A percentile compares a stretch with the other conserved stretches of the same genome.
Conservation (phyloP, 768 basidiomycete species). For the Leccinum barrowsii region DNA sequence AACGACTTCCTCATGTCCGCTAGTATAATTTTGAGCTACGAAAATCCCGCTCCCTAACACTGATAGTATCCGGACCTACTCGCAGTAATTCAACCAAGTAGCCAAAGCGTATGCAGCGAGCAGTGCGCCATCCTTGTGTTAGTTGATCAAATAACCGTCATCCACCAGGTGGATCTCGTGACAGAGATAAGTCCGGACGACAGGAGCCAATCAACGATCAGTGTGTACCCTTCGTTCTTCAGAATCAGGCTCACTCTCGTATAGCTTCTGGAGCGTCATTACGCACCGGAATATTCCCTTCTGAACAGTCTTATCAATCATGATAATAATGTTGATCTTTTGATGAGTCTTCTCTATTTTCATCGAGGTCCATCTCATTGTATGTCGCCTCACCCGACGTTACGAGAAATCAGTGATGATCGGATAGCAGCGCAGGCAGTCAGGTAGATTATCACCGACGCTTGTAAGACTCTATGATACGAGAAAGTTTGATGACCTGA, state of each 20-base stretch:
- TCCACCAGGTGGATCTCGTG: conserved; percentile 2
- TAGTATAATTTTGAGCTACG: background rate
- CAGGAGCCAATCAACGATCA: background rate
- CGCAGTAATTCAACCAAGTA: conserved; percentile 8
- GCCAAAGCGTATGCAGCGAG: conserved; percentile 21
- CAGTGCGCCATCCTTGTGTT: conserved; percentile 11
- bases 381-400: too few relatives aligned
- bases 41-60: background rate
- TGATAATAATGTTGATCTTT: too few relatives aligned
- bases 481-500: too few relatives aligned
- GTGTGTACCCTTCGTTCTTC: background rate
- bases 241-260: conserved; percentile 12
- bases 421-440: too few relatives aligned
- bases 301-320: too few relatives aligned
- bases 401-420: too few relatives aligned
- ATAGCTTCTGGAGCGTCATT: conserved; percentile 22
- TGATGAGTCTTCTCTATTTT: too few relatives aligned
- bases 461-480: too few relatives aligned
- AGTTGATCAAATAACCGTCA: conserved; percentile 12
- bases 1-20: conserved; percentile 12
- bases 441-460: too few relatives aligned
- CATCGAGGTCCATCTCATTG: too few relatives aligned
- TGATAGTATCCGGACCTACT: too few relatives aligned
- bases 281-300: conserved; percentile 1
- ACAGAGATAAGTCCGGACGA: background rate